phyloP scores from a whole-genome alignment of 129 eudicot species.

The carrot (Daucus carota) region DH1_v3.0 NC_030389.2:27317001-27317500 shows the following conservation, averaged over 20 bases:
- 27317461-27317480: background rate
- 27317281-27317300: slow-evolving; percentile 88
- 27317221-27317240: background rate
- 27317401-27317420: slow-evolving; percentile 92
- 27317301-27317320: slow-evolving; percentile 86
- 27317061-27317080: no score
- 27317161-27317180: background rate
- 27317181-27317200: background rate
- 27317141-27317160: background rate
- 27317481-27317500: background rate
- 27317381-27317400: slow-evolving; percentile 84
- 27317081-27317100: background rate
- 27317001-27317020: background rate
- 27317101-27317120: background rate
- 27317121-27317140: background rate
- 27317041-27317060: no score
- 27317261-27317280: background rate
- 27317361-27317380: slow-evolving; percentile 72
- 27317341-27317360: slow-evolving; percentile 96
- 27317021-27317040: background rate
- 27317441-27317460: slow-evolving; percentile 13
- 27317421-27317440: slow-evolving; percentile 85
- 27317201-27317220: background rate
- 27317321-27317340: slow-evolving; percentile 97
- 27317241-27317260: background rate